Conservation (phyloP, 2,329 filamentous ascomycete genomes). For the Pestalotiopsis sp. region DNA sequence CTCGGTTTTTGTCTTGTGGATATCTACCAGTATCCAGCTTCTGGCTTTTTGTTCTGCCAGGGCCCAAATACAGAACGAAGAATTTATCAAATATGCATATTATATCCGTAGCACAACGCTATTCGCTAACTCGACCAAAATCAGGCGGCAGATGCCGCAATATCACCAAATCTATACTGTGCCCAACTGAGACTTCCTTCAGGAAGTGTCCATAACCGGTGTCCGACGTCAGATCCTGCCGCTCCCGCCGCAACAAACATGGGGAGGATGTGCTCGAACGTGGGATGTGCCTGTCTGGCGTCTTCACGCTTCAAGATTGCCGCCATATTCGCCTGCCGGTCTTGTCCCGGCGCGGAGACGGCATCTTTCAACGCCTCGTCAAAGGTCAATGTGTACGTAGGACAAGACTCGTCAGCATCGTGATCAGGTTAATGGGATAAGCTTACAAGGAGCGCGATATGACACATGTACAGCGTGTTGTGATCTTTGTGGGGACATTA, state of each 20-base stretch:
- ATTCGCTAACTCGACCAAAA: background rate
- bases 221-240: conserved; percentile 35
- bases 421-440: background rate
- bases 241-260: conserved; percentile 59
- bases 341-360: conserved; percentile 36
- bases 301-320: conserved; percentile 48
- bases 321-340: conserved; percentile 42
- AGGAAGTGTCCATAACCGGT: conserved; percentile 20
- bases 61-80: too few relatives aligned
- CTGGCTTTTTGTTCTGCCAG: too few relatives aligned
- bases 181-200: conserved; percentile 19
- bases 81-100: too few relatives aligned
- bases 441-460: background rate
- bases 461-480: background rate
- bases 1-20: too few relatives aligned
- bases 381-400: conserved; percentile 39
- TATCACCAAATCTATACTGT: conserved; percentile 14
- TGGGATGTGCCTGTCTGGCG: conserved; percentile 63
- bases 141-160: background rate
- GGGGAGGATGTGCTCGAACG: conserved; percentile 62
- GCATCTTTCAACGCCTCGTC: conserved; percentile 59
- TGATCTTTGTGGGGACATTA: too few relatives aligned
- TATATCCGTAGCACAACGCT: too few relatives aligned
- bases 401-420: background rate
- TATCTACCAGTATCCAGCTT: too few relatives aligned